These are phyloP conservation scores for Suhomyces bolitotheri DNA, from an alignment of 1,139 yeast species.

Conservation along the genomic window DNA sequence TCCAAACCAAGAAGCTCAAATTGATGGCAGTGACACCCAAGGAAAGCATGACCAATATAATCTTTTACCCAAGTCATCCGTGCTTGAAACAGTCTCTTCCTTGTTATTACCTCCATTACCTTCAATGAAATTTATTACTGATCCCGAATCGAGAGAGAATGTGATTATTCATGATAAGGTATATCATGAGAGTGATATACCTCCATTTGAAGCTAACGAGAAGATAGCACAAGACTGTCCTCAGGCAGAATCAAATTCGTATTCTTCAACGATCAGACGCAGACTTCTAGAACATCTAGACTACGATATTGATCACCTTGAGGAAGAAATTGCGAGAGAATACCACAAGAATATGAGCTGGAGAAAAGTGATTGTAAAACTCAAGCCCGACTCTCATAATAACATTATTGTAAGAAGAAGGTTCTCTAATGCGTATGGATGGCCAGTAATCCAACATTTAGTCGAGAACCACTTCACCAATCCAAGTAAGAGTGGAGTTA, in stretches of 20 bases:
- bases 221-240: too few relatives aligned
- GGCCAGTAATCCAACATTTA: slow-evolving; percentile 88
- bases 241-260: slow-evolving; percentile 3
- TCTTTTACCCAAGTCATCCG: slow-evolving; percentile 65
- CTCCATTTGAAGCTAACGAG: slow-evolving; percentile 17
- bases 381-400: slow-evolving; percentile 94
- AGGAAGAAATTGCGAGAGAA: slow-evolving; percentile 83
- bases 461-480: slow-evolving; percentile 60
- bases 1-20: slow-evolving; percentile 23
- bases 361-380: slow-evolving; percentile 86
- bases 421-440: slow-evolving; percentile 93
- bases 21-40: slow-evolving; percentile 13
- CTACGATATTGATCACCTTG: slow-evolving; percentile 38
- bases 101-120: slow-evolving; percentile 89
- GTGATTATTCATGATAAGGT: slow-evolving; percentile 45
- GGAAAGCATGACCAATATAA: slow-evolving; percentile 19
- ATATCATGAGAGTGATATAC: slow-evolving; percentile 39
- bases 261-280: slow-evolving; percentile 8
- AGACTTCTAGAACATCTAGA: slow-evolving; percentile 17
- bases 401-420: slow-evolving; percentile 86
- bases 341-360: slow-evolving; percentile 87
- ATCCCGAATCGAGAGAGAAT: slow-evolving; percentile 48
- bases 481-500: background rate
- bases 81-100: slow-evolving; percentile 80
- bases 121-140: slow-evolving; percentile 62